phyloP scores from a whole-genome alignment of 2,329 filamentous ascomycete genomes.

The Xylaria sp. region DNA sequence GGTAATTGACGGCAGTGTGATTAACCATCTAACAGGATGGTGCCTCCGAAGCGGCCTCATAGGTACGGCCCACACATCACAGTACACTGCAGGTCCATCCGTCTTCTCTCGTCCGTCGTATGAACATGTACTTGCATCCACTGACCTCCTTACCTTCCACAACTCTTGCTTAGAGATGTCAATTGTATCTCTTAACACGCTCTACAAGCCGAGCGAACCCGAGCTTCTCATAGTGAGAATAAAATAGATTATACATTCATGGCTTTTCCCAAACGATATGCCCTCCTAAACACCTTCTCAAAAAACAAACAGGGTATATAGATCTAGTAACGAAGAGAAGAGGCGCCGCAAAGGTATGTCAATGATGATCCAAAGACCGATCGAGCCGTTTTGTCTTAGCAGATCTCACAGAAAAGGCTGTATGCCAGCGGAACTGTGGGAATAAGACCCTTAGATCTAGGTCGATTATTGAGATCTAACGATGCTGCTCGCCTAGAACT shows the following conservation, averaged over 20 bases:
- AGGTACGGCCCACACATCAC: not conserved
- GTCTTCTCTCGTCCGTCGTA: conserved; percentile 34
- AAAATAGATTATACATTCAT: conserved; percentile 45
- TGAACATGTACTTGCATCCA: conserved; percentile 32
- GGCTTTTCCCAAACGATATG: conserved; percentile 48
- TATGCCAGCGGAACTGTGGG: conserved; percentile 19
- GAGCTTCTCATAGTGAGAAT: conserved; percentile 31
- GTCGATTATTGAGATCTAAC: conserved; percentile 43
- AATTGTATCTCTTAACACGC: conserved; percentile 37
- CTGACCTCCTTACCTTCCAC: conserved; percentile 21
- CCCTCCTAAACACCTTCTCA: conserved; percentile 47
- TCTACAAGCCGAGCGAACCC: conserved; percentile 22
- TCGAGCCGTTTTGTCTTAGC: conserved; percentile 36
- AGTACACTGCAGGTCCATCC: conserved; percentile 11
- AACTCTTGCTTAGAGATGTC: conserved; percentile 38
- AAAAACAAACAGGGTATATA: conserved; percentile 54
- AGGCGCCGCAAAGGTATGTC: conserved; percentile 42
- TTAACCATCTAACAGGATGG: conserved; percentile 1
- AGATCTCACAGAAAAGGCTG: conserved; percentile 24
- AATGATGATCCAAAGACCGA: conserved; percentile 23
- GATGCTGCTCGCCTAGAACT: conserved; percentile 47
- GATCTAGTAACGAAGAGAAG: conserved; percentile 52
- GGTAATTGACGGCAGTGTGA: conserved; percentile 15
- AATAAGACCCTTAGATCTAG: conserved; percentile 38
- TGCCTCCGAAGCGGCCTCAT: not conserved